phyloP scores from a whole-genome alignment of 805 yeast species.

The Saccharomycopsis fodiens region DNA sequence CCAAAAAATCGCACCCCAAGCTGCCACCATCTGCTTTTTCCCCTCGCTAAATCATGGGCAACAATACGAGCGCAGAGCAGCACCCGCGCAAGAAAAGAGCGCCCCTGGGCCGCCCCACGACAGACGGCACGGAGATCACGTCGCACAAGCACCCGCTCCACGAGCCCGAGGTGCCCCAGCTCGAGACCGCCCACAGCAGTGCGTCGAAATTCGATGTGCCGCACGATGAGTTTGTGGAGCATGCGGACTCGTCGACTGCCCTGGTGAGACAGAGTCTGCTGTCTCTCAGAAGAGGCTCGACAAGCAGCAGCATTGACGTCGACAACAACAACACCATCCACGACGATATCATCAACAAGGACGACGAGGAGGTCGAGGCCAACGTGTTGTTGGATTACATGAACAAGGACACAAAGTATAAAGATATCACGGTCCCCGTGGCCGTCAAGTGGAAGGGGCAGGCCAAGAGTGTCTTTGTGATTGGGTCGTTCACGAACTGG shows the following conservation, averaged over 20 bases:
- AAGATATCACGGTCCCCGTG: slow-evolving; percentile 33
- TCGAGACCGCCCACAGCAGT: background rate
- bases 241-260: slow-evolving; percentile 1
- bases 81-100: slow-evolving; percentile 2
- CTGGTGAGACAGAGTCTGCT: background rate
- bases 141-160: background rate
- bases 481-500: slow-evolving; percentile 98
- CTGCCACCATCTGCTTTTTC: too few species aligned
- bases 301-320: slow-evolving; percentile 1
- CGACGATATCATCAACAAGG: slow-evolving; percentile 20
- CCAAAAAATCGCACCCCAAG: too few species aligned
- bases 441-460: slow-evolving; percentile 91
- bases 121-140: background rate
- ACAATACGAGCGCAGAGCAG: slow-evolving; percentile 7
- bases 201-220: background rate
- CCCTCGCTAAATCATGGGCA: too few species aligned
- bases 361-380: slow-evolving; percentile 21
- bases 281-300: background rate
- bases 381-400: slow-evolving; percentile 20
- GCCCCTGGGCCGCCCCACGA: background rate
- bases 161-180: background rate
- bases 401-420: slow-evolving; percentile 11
- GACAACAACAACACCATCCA: slow-evolving; percentile 19
- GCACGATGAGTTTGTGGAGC: slow-evolving; percentile 12
- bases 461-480: slow-evolving; percentile 87